Evolutionary conservation across 805 yeast genomes (phyloP), one percentile per base, ranked within the genome.

Genomic region (Barnettozyma wickerhamii): DNA sequence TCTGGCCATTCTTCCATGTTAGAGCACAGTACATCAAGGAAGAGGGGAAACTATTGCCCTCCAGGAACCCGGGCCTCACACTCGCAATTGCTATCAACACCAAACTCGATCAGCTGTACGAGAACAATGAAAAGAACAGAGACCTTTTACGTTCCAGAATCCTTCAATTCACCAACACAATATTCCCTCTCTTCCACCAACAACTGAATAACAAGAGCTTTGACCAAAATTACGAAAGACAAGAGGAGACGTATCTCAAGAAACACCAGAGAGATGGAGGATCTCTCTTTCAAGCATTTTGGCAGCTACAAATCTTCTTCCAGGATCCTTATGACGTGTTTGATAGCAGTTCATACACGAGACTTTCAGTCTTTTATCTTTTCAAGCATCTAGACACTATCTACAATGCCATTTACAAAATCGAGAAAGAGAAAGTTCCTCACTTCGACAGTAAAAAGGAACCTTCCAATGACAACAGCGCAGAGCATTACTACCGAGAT

Each of bases 1-100:
- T 56, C 26, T 55, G 56, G 57, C 32, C 49, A 0, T 55, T 30
- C 30, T 40, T 56, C n/a, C 43, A 52, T 3, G 10, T 14, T 6
- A 40, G 60, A 35, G 35, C 30, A 6, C 19, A 32, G 9, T 28
- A 30, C 7, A 14, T 42, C 19, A 26, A 40, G 3, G 26, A 26
- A 6, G 20, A 33, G 19, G 41, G 24, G 27, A 33, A 15, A 33
- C 24, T 13, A 29, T 18, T 17, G 39, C 36, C 49, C 10, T 35
- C 14, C 9, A 53, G 36, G 29, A 41, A 43, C 5, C 44, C 50
- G 5, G 55, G 53, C 13, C 27, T 42, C 1, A 4, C 43, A 2
- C 36, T 50, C 6, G 26, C 50, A 6, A 40, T 42, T 13, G 37
- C 51, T 0, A 28, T 55, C 18, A 54, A 54, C 34, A 24, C 39